Percentiles rank a stretch among this genome's conserved stretches.
Conservation (phyloP, 495 filamentous ascomycete species). For the Penicillium mononematosum region DNA sequence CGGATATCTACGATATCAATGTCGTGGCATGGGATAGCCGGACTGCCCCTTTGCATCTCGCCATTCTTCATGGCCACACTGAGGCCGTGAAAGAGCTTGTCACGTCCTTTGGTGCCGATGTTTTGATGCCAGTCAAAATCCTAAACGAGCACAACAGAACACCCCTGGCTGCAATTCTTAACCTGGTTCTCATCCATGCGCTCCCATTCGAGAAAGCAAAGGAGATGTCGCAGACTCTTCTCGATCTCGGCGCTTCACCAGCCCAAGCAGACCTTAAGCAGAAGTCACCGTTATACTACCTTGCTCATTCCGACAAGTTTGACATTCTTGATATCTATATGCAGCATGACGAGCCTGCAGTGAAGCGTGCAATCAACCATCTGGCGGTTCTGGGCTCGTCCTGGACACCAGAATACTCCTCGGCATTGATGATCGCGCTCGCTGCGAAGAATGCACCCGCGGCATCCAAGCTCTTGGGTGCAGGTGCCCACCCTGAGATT, state of each 20-base stretch:
- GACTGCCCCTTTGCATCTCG: constrained; percentile 70
- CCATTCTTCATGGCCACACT: constrained; percentile 67
- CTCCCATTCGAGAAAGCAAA: constrained; percentile 57
- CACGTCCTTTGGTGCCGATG: constrained; percentile 70
- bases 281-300: constrained; percentile 61
- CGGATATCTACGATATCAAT: constrained; percentile 77
- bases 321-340: constrained; percentile 59
- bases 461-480: constrained; percentile 44
- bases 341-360: constrained; percentile 58
- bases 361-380: constrained; percentile 64
- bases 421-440: constrained; percentile 50
- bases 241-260: constrained; percentile 69
- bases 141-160: constrained; percentile 43
- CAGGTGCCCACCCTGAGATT: constrained; percentile 42
- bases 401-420: constrained; percentile 19
- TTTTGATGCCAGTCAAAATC: constrained; percentile 66
- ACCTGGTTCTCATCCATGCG: constrained; percentile 57
- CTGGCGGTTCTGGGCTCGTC: constrained; percentile 36
- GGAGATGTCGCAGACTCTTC: constrained; percentile 57
- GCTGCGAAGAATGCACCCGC: constrained; percentile 24
- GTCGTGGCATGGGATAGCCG: constrained; percentile 71
- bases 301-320: constrained; percentile 37
- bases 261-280: constrained; percentile 66
- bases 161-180: constrained; percentile 59
- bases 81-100: constrained; percentile 68